Conservation (phyloP, 306 rosid genomes). For the Quercus gilva region DNA sequence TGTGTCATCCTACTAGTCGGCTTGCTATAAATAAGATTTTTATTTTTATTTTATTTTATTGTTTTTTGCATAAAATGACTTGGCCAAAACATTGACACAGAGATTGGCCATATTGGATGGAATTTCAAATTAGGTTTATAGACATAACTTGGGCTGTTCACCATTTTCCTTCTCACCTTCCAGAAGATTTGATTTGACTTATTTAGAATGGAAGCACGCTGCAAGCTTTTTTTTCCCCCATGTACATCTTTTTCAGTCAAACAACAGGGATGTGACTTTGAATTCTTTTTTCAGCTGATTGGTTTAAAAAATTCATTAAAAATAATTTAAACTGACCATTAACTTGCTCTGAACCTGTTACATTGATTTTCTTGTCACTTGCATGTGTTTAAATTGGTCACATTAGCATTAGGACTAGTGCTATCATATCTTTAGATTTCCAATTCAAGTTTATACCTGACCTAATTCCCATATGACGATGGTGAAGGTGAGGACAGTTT, state of each 20-base stretch:
- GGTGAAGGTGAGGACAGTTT: slow-evolving; percentile 25
- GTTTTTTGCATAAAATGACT: neutral
- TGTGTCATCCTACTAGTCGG: neutral
- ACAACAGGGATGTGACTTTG: neutral
- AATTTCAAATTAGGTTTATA: neutral
- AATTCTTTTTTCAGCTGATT: neutral
- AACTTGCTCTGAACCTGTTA: neutral
- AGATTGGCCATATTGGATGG: neutral
- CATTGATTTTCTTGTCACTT: neutral
- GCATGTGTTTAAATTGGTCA: neutral
- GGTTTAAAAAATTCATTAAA: neutral
- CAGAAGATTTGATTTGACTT: neutral
- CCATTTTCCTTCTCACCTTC: neutral
- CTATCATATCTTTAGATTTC: neutral
- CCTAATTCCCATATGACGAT: slow-evolving; percentile 18
- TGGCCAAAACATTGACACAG: neutral
- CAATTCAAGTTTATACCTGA: slow-evolving; percentile 10
- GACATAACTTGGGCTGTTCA: neutral
- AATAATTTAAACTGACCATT: neutral
- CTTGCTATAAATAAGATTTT: neutral
- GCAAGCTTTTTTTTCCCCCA: neutral
- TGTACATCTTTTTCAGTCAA: neutral
- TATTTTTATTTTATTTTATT: neutral
- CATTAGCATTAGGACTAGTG: neutral
- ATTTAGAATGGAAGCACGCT: neutral